Percentiles rank a stretch among this genome's conserved stretches.
phyloP scores from a whole-genome alignment of 2,329 filamentous ascomycete species.

The Pseudogymnoascus sp. region DNA sequence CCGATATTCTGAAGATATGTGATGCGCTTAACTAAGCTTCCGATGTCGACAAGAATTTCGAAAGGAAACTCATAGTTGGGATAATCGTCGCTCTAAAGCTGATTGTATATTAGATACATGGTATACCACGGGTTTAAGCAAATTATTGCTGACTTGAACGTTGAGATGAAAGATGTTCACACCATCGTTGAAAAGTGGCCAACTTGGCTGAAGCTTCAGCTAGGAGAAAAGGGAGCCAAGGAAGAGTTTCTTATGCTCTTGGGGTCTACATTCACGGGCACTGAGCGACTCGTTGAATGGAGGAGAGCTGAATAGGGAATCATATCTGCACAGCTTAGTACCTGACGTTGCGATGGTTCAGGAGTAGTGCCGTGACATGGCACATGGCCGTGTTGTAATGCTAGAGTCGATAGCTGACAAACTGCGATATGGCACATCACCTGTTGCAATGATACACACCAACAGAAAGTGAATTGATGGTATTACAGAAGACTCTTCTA shows the following conservation, averaged over 20 bases:
- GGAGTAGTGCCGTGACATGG: too few species aligned
- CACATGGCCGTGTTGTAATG: too few species aligned
- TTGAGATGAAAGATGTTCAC: constrained; percentile 24
- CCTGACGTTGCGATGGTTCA: background rate
- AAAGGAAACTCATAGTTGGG: constrained; percentile 8
- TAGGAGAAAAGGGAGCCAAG: constrained; percentile 17
- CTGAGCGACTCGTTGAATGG: constrained; percentile 28
- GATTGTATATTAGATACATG: background rate
- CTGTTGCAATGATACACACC: background rate
- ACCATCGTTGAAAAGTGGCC: constrained; percentile 30
- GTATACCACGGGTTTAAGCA: constrained; percentile 9
- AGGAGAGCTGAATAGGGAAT: background rate
- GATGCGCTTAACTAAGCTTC: too few species aligned
- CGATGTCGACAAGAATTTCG: constrained; percentile 17
- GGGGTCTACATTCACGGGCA: constrained; percentile 9
- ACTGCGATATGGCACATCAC: too few species aligned
- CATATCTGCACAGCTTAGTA: background rate
- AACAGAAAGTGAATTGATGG: background rate
- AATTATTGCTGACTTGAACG: constrained; percentile 8
- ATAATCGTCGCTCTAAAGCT: constrained; percentile 1
- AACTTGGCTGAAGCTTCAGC: constrained; percentile 18
- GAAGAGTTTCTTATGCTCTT: constrained; percentile 25
- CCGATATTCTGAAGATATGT: too few species aligned
- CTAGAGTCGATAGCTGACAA: too few species aligned
- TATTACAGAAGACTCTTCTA: background rate